Evolutionary conservation across 106 monocot species (phyloP), one percentile per base, ranked within the genome.

Genomic region (Dioscorea alata): DNA sequence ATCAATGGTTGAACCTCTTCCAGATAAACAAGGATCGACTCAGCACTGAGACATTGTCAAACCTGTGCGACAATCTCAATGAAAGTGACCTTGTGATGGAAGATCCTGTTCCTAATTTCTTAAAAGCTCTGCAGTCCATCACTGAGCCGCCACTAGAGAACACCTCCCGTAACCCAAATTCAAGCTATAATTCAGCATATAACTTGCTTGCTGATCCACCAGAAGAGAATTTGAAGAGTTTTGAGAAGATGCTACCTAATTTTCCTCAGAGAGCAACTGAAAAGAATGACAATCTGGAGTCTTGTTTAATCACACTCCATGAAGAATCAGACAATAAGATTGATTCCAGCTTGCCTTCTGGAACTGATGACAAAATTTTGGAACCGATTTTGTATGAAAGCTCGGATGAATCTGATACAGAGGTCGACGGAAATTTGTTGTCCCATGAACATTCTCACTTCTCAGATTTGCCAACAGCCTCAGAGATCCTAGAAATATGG

Each of bases 401-500:
- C 19, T 74, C 73, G 32, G 61, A 74, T 22, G 23, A 56, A 68
- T 70, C 73, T 57, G 22, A 18, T 22, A 62, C 73, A 61, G 83
- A 88, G 33, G 25, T 59, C 33, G 52, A 60, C 24, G 64, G 84
- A 14, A 79, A 88, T 31, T 73, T 74, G 33, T 65, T 87, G 8
- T 75, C 69, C 50, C 60, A 16, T 0, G 23, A 85, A 23, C 49
- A 69, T 4, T 58, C 50, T 61, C 19, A 73, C 16, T 88, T 48
- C 32, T 66, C 68, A 34, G 76, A 68, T 20, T 57, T 79, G 63
- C 95, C 91, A n/a, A 75, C 84, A 65, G 88, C 95, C 49, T 69
- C 73, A 15, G 86, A 91, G 42, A 88, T 95, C 72, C 72, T 95
- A 1, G 73, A 91, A 33, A 33, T 33, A 50, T 95, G 95, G 95